Conservation (phyloP, 768 basidiomycete genomes). For the Tephrocybe rancida region DNA sequence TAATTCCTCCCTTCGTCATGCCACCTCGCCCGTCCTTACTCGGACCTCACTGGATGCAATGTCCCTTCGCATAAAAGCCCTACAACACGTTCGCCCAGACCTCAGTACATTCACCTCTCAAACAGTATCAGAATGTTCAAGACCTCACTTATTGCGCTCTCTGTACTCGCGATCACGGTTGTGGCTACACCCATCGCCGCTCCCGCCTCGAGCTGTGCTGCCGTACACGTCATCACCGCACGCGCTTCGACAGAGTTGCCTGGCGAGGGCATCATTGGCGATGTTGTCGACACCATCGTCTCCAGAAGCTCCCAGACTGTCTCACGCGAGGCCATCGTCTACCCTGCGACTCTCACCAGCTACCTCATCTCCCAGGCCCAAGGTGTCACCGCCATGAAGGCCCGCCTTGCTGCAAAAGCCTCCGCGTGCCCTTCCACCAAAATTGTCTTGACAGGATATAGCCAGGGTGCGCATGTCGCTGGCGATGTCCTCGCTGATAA, state of each 20-base stretch:
- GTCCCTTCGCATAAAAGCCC: too few species aligned
- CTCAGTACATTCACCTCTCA: too few species aligned
- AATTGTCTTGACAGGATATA: slow-evolving; percentile 32
- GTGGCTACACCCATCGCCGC: slow-evolving; percentile 15
- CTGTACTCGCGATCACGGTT: background rate
- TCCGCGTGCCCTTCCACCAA: slow-evolving; percentile 28
- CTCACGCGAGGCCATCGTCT: slow-evolving; percentile 26
- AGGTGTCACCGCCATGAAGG: slow-evolving; percentile 27
- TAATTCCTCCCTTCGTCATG: too few species aligned
- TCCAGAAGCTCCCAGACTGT: slow-evolving; percentile 27
- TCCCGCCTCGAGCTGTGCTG: slow-evolving; percentile 25
- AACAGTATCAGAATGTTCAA: too few species aligned
- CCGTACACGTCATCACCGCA: slow-evolving; percentile 29
- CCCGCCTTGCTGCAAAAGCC: slow-evolving; percentile 25
- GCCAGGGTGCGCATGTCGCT: slow-evolving; percentile 29
- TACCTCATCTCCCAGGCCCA: slow-evolving; percentile 28
- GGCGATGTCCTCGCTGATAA: slow-evolving; percentile 26
- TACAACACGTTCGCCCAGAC: too few species aligned
- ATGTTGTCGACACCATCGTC: slow-evolving; percentile 26
- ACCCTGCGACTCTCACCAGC: slow-evolving; percentile 29
- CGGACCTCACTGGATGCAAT: too few species aligned
- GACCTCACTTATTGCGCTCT: background rate
- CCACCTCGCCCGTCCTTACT: too few species aligned
- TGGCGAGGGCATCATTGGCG: slow-evolving; percentile 28
- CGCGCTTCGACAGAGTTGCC: slow-evolving; percentile 27